Conservation (phyloP, 2,329 filamentous ascomycete genomes). For the Fonsecaea nubica region DNA sequence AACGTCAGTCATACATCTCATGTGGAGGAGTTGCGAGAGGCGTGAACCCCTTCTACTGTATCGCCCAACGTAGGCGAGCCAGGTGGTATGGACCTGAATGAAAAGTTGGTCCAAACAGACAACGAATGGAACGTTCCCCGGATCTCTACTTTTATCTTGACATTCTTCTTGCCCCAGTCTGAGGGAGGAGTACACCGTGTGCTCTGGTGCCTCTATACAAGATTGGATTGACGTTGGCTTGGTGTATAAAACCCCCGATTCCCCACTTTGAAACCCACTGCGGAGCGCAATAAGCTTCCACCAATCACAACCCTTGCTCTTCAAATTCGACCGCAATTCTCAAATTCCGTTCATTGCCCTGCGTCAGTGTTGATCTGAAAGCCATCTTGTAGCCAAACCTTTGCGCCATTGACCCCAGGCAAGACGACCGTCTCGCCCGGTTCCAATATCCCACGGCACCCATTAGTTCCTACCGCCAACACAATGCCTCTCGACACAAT, state of each 20-base stretch:
- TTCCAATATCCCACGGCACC: not conserved
- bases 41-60: not conserved
- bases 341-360: not conserved
- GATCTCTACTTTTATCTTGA: too few relatives aligned
- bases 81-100: not conserved
- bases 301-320: not conserved
- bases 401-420: not conserved
- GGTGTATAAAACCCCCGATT: not conserved
- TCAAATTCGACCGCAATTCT: not conserved
- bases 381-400: not conserved
- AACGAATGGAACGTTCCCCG: not conserved
- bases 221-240: not conserved
- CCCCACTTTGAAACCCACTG: not conserved
- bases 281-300: not conserved
- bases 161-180: too few relatives aligned
- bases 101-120: not conserved
- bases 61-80: not conserved
- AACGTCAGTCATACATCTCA: constrained; percentile 11
- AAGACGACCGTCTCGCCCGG: not conserved
- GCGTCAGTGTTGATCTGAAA: not conserved
- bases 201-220: not conserved
- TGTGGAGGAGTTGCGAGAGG: constrained; percentile 25
- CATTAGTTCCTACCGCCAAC: not conserved
- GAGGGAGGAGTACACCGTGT: too few relatives aligned
- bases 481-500: constrained; percentile 93